These are phyloP conservation scores for Pulveroboletus sp. DNA, from an alignment of 768 basidiomycete genomes.

Conservation along the genomic window DNA sequence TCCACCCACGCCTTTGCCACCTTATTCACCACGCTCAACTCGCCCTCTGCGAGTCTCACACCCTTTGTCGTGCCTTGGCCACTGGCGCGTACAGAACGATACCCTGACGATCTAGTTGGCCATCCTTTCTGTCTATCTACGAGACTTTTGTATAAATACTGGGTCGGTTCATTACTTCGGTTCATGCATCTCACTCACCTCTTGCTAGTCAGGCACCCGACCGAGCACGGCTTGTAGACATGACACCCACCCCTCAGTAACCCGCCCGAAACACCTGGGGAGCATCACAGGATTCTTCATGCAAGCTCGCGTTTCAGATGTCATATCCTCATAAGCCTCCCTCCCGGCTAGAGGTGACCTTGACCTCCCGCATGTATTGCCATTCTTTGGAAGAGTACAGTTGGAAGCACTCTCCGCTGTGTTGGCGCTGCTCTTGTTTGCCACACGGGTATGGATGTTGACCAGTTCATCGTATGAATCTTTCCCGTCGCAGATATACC, in stretches of 20 bases:
- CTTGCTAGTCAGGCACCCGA: conserved; percentile 74
- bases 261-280: conserved; percentile 94
- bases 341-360: conserved; percentile 63
- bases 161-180: too few species aligned
- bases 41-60: conserved; percentile 31
- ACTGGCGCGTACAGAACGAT: conserved; percentile 46
- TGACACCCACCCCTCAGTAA: conserved; percentile 69
- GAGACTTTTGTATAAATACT: conserved; percentile 65
- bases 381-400: conserved; percentile 77
- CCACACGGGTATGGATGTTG: conserved; percentile 64
- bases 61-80: background rate
- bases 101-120: conserved; percentile 74
- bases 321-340: background rate
- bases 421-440: conserved; percentile 64
- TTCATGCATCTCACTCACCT: background rate
- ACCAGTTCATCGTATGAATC: conserved; percentile 36
- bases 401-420: conserved; percentile 79
- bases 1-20: conserved; percentile 71
- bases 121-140: conserved; percentile 66
- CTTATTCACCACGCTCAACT: conserved; percentile 37
- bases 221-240: conserved; percentile 88
- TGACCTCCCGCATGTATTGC: conserved; percentile 65
- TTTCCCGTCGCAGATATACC: background rate
- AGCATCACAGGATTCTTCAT: conserved; percentile 65
- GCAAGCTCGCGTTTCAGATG: conserved; percentile 41